Percentiles rank a stretch among this genome's conserved stretches.
phyloP scores from a whole-genome alignment of 75 land plant species.

The Pinus tabuliformis region DNA sequence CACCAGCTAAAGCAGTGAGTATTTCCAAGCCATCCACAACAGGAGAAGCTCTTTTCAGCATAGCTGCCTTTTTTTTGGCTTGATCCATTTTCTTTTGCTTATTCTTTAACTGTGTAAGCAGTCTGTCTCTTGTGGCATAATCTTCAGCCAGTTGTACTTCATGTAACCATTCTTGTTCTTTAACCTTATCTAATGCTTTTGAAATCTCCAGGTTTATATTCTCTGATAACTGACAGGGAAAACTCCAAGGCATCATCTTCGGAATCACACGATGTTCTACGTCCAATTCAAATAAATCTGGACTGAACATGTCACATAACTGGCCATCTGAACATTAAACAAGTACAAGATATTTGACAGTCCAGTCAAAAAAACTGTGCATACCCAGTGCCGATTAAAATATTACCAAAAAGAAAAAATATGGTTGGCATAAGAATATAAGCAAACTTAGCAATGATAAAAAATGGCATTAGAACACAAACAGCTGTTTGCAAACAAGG shows the following conservation, averaged over 20 bases:
- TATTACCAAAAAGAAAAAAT: background rate
- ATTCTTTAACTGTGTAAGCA: background rate
- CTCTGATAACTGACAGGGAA: conserved; percentile 58
- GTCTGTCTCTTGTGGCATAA: background rate
- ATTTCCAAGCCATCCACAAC: conserved; percentile 11
- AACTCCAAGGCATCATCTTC: conserved; percentile 48
- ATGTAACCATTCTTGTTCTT: conserved; percentile 1
- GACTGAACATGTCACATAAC: conserved; percentile 14
- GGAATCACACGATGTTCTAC: conserved; percentile 55
- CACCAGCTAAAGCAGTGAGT: background rate
- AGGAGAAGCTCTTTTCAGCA: conserved; percentile 26
- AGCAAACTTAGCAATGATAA: conserved; percentile 2
- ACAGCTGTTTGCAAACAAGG: background rate
- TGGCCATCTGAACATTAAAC: conserved; percentile 32
- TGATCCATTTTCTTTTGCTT: conserved; percentile 6
- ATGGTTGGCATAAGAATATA: conserved; percentile 2
- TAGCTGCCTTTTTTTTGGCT: conserved; percentile 34
- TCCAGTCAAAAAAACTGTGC: background rate
- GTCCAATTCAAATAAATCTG: conserved; percentile 49
- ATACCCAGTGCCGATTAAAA: background rate
- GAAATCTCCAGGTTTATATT: conserved; percentile 36
- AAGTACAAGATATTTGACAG: background rate
- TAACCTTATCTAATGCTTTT: conserved; percentile 14
- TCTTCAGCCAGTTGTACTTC: conserved; percentile 11
- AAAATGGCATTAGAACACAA: background rate